These are phyloP conservation scores for Coemansia sp. DNA, from an alignment of 192 early-diverging fungal species.

Conservation along the genomic window DNA sequence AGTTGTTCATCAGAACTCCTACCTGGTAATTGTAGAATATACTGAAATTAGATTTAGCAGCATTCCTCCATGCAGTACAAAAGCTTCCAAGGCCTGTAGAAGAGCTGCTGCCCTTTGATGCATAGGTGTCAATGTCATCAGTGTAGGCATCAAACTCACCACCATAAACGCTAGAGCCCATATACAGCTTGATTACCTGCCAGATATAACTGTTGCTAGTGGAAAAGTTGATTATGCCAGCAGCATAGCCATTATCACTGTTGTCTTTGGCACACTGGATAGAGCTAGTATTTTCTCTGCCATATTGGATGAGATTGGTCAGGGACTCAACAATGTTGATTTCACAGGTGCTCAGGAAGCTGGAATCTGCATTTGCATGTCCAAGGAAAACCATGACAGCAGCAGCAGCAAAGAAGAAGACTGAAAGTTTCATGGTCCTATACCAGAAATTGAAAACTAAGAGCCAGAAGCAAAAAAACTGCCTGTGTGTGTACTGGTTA, in stretches of 20 bases:
- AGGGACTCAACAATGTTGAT: not conserved
- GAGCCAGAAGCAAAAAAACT: not conserved
- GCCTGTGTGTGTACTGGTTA: no score
- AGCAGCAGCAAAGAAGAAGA: not conserved
- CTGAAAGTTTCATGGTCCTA: not conserved
- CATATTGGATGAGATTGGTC: not conserved
- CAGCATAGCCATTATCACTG: conserved; percentile 4
- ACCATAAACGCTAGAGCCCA: not conserved
- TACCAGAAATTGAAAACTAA: not conserved
- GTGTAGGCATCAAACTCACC: conserved; percentile 6
- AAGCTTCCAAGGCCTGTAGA: conserved; percentile 6
- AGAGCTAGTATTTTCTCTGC: not conserved
- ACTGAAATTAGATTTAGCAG: not conserved
- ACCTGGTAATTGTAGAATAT: not conserved
- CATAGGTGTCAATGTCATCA: not conserved
- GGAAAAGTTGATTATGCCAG: not conserved
- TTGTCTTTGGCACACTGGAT: conserved; percentile 1
- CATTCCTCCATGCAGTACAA: conserved; percentile 8
- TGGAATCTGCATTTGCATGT: not conserved
- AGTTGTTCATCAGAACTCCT: not conserved
- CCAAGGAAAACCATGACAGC: not conserved
- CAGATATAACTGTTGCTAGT: not conserved
- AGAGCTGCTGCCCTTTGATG: not conserved
- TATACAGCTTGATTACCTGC: not conserved
- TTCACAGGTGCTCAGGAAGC: not conserved